Conservation (phyloP, 768 basidiomycete species). For the Leccinellum rugosiceps region DNA sequence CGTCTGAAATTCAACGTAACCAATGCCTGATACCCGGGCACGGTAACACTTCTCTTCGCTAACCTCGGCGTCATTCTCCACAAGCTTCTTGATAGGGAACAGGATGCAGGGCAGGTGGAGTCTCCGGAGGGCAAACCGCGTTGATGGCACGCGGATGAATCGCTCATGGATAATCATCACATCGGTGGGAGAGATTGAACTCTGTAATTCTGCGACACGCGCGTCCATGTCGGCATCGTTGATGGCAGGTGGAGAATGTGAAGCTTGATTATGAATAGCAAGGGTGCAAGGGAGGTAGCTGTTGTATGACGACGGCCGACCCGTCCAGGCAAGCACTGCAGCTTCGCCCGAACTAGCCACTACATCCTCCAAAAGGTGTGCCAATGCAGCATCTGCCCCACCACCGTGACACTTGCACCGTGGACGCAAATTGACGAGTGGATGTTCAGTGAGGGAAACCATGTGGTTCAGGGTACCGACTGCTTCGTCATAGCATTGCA, state of each 20-base stretch:
- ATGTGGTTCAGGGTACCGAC: background rate
- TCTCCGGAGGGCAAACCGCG: background rate
- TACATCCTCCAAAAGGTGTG: constrained; percentile 12
- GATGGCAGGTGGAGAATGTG: background rate
- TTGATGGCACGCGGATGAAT: background rate
- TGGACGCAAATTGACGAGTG: background rate
- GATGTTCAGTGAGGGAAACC: background rate
- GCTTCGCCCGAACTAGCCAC: constrained; percentile 1
- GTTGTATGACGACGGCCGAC: constrained; percentile 9
- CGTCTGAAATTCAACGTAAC: constrained; percentile 2
- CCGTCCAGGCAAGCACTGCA: constrained; percentile 7
- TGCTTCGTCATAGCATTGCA: background rate
- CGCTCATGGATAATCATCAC: background rate
- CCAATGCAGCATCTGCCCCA: background rate
- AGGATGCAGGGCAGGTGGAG: constrained; percentile 11
- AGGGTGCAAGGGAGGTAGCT: constrained; percentile 9
- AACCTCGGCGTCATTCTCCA: background rate
- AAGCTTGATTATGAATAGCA: background rate
- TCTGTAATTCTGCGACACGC: background rate
- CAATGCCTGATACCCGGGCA: constrained; percentile 1
- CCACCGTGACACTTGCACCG: constrained; percentile 5
- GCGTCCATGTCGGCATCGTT: background rate
- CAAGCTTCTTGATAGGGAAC: constrained; percentile 1
- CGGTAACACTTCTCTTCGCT: background rate
- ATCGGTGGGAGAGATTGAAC: background rate